These are phyloP conservation scores for Neurospora tetrasperma DNA, from an alignment of 495 filamentous ascomycete genomes.

Conservation along the genomic window DNA sequence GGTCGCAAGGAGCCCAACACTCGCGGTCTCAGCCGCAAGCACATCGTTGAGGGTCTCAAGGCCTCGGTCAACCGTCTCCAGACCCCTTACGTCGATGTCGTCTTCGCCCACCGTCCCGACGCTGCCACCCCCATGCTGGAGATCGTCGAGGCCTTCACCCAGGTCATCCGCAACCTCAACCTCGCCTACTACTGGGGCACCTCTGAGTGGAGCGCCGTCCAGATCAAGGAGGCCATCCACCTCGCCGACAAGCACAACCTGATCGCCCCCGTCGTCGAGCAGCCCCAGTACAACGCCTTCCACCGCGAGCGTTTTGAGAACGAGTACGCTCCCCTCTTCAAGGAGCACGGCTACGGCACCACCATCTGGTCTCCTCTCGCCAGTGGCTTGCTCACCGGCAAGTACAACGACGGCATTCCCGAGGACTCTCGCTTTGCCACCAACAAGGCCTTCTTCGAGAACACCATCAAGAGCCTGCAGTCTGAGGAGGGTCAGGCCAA, in stretches of 20 bases:
- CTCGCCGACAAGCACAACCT: slow-evolving; percentile 63
- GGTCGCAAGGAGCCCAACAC: slow-evolving; percentile 47
- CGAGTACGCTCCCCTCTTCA: slow-evolving; percentile 57
- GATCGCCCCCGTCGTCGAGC: slow-evolving; percentile 75
- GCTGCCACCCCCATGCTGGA: slow-evolving; percentile 79
- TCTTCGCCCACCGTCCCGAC: slow-evolving; percentile 82
- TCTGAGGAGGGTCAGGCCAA: slow-evolving; percentile 21
- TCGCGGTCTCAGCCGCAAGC: slow-evolving; percentile 69
- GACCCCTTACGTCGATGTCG: slow-evolving; percentile 67
- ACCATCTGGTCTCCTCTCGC: slow-evolving; percentile 65
- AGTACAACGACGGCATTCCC: slow-evolving; percentile 64
- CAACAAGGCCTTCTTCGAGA: slow-evolving; percentile 31
- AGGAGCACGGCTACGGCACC: slow-evolving; percentile 54
- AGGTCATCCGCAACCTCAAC: slow-evolving; percentile 65
- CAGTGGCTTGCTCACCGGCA: slow-evolving; percentile 62
- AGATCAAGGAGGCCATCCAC: slow-evolving; percentile 68
- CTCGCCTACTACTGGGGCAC: slow-evolving; percentile 83
- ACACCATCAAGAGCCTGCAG: slow-evolving; percentile 28
- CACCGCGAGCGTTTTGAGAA: slow-evolving; percentile 63
- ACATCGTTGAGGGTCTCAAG: slow-evolving; percentile 44
- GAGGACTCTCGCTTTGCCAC: slow-evolving; percentile 44
- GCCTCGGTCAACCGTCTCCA: slow-evolving; percentile 58
- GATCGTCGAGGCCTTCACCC: slow-evolving; percentile 74
- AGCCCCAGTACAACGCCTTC: slow-evolving; percentile 78
- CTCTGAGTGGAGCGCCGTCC: slow-evolving; percentile 72